Evolutionary conservation across 257 asterid species (phyloP).

Genomic region (Asclepias syriaca): DNA sequence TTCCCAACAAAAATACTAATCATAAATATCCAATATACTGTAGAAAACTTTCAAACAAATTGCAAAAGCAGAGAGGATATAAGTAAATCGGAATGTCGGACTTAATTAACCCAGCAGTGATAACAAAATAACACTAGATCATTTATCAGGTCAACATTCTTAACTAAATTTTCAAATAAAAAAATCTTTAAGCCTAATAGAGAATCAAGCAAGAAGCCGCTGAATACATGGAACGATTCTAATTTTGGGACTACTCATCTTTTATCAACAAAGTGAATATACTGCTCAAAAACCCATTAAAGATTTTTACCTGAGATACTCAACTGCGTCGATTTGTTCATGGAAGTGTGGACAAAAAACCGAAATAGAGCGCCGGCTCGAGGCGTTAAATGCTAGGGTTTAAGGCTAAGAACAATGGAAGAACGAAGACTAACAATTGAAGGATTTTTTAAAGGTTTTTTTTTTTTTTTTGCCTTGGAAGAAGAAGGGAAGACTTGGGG

Average conservation of each 20-base stretch:
- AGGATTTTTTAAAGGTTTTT: too few relatives aligned
- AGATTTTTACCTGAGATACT: neutral
- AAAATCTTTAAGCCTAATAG: neutral
- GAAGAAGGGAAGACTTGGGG: too few relatives aligned
- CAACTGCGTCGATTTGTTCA: neutral
- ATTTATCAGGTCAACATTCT: neutral
- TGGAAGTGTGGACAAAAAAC: neutral
- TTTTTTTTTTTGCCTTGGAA: too few relatives aligned
- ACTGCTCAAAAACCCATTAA: neutral
- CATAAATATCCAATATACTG: neutral
- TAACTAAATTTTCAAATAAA: neutral
- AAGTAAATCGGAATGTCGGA: neutral
- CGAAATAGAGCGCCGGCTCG: neutral
- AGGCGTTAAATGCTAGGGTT: neutral
- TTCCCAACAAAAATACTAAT: neutral
- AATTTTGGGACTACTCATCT: neutral
- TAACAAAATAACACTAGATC: neutral
- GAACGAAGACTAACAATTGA: too few relatives aligned
- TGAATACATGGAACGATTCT: neutral
- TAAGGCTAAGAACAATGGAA: neutral
- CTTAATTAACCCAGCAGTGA: neutral
- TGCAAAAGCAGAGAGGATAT: neutral
- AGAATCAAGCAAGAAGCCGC: neutral
- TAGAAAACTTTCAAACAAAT: slow-evolving; percentile 1
- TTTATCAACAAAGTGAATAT: neutral